phyloP scores from a whole-genome alignment of 2,329 filamentous ascomycete genomes.

The Emergomyces pasteurianus region DNA sequence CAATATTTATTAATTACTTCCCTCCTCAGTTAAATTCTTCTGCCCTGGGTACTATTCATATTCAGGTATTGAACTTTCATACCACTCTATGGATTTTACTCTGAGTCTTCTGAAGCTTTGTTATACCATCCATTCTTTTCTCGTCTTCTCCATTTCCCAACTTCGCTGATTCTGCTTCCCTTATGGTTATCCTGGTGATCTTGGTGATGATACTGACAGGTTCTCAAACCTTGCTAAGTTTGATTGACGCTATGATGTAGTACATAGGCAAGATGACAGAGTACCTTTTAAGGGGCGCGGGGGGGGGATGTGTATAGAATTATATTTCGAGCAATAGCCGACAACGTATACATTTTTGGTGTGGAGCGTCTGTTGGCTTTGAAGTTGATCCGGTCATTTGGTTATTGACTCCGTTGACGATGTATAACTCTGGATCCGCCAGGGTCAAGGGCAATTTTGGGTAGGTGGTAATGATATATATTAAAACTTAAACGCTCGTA shows the following conservation, averaged over 20 bases:
- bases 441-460: background rate
- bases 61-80: too few relatives aligned
- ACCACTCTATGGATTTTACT: too few relatives aligned
- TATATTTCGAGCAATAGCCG: background rate
- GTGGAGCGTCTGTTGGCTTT: background rate
- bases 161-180: too few relatives aligned
- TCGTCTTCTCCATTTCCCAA: too few relatives aligned
- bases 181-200: background rate
- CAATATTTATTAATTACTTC: background rate
- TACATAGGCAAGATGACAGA: background rate
- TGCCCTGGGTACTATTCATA: background rate
- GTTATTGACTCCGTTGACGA: background rate
- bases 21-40: background rate
- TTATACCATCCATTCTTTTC: too few relatives aligned
- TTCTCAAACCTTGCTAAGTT: background rate
- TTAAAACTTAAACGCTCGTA: background rate
- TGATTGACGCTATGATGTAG: background rate
- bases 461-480: background rate
- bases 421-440: background rate
- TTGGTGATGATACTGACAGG: background rate
- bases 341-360: background rate
- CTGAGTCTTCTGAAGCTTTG: too few relatives aligned
- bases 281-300: too few relatives aligned
- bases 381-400: too few relatives aligned
- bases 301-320: background rate